phyloP scores from a whole-genome alignment of 2,329 filamentous ascomycete species.

The Coleophoma cylindrospora region DNA sequence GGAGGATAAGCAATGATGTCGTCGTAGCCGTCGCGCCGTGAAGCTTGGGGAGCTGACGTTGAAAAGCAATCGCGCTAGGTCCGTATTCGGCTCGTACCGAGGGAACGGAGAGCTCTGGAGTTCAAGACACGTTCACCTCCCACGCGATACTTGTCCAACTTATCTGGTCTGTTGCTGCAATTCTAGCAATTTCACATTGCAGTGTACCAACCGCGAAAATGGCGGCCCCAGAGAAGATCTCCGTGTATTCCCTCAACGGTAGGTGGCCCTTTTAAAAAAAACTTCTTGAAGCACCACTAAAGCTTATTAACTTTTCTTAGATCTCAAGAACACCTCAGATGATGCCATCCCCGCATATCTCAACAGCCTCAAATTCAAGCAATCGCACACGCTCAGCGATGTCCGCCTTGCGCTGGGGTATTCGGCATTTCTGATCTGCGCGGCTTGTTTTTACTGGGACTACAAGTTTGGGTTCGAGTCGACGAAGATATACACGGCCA shows the following conservation, averaged over 20 bases:
- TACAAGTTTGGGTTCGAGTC: constrained; percentile 85
- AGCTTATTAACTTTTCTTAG: constrained; percentile 39
- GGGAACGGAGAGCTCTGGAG: constrained; percentile 3
- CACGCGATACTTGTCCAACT: constrained; percentile 2
- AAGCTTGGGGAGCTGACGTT: constrained; percentile 12
- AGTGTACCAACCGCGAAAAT: constrained; percentile 2
- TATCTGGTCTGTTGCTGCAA: neutral
- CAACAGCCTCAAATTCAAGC: constrained; percentile 77
- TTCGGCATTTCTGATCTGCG: constrained; percentile 72
- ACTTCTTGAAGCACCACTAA: no score
- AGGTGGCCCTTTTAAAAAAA: constrained; percentile 1
- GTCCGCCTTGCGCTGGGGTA: constrained; percentile 82
- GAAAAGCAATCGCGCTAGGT: constrained; percentile 7
- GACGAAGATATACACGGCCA: constrained; percentile 76
- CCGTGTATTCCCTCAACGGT: constrained; percentile 25
- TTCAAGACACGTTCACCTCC: constrained; percentile 26
- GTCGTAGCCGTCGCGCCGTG: neutral
- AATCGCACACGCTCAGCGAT: constrained; percentile 76
- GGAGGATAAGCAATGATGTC: no score
- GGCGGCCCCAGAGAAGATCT: constrained; percentile 22
- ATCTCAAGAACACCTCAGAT: constrained; percentile 95
- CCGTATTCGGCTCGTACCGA: constrained; percentile 20
- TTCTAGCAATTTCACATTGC: no score
- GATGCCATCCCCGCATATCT: constrained; percentile 94
- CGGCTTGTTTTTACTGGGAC: constrained; percentile 83